phyloP scores from a whole-genome alignment of 2,329 filamentous ascomycete genomes.

The Epichloe typhina region DNA sequence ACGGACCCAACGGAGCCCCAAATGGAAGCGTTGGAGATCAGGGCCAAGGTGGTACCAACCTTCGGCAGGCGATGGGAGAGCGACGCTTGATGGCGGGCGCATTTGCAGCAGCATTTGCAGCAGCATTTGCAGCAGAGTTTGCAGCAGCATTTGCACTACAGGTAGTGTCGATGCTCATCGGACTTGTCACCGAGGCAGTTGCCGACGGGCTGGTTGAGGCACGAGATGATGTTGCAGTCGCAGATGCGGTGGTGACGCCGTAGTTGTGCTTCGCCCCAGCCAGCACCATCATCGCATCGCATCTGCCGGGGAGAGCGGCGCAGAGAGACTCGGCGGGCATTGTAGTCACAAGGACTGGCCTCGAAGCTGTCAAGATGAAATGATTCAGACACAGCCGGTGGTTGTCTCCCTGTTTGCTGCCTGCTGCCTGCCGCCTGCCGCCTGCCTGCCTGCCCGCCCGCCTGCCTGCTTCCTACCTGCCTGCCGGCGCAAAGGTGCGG shows the following conservation, averaged over 20 bases:
- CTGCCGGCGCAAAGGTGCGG: neutral
- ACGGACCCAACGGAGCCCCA: too few species aligned
- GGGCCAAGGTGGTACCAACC: slow-evolving; percentile 20
- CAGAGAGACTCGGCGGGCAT: neutral
- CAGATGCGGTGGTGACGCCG: neutral
- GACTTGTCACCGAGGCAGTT: neutral
- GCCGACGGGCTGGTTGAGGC: slow-evolving; percentile 1
- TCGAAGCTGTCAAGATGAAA: neutral
- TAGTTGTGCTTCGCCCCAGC: slow-evolving; percentile 3
- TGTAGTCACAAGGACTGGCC: neutral
- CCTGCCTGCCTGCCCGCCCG: too few species aligned
- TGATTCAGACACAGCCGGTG: too few species aligned
- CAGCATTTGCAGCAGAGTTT: neutral
- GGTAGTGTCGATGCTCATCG: neutral
- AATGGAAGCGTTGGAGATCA: too few species aligned
- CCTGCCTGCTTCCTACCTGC: neutral
- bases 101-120: slow-evolving; percentile 1
- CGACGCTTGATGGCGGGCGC: slow-evolving; percentile 29
- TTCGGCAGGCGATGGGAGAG: slow-evolving; percentile 39
- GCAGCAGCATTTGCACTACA: slow-evolving; percentile 1
- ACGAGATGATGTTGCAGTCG: neutral
- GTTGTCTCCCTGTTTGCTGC: too few species aligned
- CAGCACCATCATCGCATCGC: slow-evolving; percentile 3
- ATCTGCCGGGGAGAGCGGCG: neutral
- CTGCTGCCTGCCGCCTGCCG: neutral